Percentiles rank a stretch among this genome's conserved stretches.
phyloP scores from a whole-genome alignment of 441 rosid genomes.

The Macaranga tanarius region DNA sequence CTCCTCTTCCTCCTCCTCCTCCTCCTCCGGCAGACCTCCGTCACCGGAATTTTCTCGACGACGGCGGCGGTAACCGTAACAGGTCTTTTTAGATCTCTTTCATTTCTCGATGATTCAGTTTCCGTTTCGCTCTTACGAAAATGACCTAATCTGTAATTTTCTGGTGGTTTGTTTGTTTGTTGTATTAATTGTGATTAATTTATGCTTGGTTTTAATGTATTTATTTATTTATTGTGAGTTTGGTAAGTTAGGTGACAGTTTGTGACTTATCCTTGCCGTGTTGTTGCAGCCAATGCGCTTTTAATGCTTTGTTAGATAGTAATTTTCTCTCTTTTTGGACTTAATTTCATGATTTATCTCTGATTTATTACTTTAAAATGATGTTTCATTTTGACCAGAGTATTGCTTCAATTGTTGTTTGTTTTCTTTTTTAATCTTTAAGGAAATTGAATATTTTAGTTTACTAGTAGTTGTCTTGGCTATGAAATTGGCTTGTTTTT shows the following conservation, averaged over 20 bases:
- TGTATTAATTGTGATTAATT: not conserved
- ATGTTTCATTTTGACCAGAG: not conserved
- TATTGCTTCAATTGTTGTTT: not conserved
- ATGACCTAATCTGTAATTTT: not conserved
- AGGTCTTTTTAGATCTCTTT: slow-evolving; percentile 36
- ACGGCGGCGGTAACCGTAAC: slow-evolving; percentile 31
- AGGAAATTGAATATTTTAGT: too few relatives aligned
- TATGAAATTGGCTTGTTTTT: slow-evolving; percentile 6
- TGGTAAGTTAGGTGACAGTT: slow-evolving; percentile 26
- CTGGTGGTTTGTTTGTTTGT: slow-evolving; percentile 2
- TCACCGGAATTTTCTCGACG: slow-evolving; percentile 35
- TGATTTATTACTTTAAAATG: slow-evolving; percentile 5
- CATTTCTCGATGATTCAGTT: slow-evolving; percentile 4
- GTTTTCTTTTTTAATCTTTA: too few relatives aligned
- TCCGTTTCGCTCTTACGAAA: not conserved
- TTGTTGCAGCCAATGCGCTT: slow-evolving; percentile 14
- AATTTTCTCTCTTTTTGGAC: not conserved
- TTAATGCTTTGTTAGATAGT: not conserved
- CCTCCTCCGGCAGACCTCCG: slow-evolving; percentile 32
- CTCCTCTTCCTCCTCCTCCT: slow-evolving; percentile 44
- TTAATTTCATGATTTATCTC: not conserved
- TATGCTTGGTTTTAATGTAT: slow-evolving; percentile 2
- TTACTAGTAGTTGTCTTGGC: not conserved
- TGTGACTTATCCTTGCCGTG: slow-evolving; percentile 9
- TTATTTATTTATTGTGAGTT: slow-evolving; percentile 17